Conservation (phyloP, 2,329 filamentous ascomycete species). For the Fusarium sp. region DNA sequence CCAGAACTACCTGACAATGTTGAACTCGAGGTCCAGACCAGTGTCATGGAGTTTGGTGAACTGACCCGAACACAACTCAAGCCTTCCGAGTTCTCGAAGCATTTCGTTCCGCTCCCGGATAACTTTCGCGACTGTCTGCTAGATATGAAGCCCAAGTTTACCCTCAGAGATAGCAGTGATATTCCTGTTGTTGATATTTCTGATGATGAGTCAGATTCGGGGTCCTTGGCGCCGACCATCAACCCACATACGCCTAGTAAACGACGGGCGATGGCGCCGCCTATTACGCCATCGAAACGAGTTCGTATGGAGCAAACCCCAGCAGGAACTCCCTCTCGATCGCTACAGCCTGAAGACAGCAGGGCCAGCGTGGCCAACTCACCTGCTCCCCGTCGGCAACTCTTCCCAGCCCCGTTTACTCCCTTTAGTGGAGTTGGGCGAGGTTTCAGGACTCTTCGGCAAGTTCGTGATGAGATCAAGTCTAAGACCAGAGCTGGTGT, state of each 20-base stretch:
- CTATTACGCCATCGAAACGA: slow-evolving; percentile 49
- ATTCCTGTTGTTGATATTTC: slow-evolving; percentile 51
- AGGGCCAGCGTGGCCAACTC: slow-evolving; percentile 34
- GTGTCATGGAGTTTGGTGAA: slow-evolving; percentile 66
- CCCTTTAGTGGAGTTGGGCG: slow-evolving; percentile 52
- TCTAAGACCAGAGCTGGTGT: slow-evolving; percentile 65
- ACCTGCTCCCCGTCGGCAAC: slow-evolving; percentile 10
- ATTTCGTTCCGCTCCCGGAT: slow-evolving; percentile 58
- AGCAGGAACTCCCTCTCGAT: slow-evolving; percentile 15
- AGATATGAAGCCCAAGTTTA: slow-evolving; percentile 57
- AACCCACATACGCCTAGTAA: slow-evolving; percentile 44
- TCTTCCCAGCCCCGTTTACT: slow-evolving; percentile 51
- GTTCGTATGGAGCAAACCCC: slow-evolving; percentile 35
- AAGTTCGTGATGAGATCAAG: slow-evolving; percentile 65
- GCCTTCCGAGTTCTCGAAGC: slow-evolving; percentile 53
- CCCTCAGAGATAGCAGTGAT: slow-evolving; percentile 52
- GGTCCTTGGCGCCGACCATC: slow-evolving; percentile 32
- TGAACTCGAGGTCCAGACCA: slow-evolving; percentile 69
- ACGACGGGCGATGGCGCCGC: slow-evolving; percentile 40
- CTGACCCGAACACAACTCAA: slow-evolving; percentile 60
- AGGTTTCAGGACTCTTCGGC: slow-evolving; percentile 56
- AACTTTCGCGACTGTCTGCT: slow-evolving; percentile 61
- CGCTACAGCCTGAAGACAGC: slow-evolving; percentile 53
- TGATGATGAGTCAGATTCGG: slow-evolving; percentile 52
- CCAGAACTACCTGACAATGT: slow-evolving; percentile 76